Evolutionary conservation across 768 basidiomycete species (phyloP), one percentile per base, ranked within the genome.

Genomic region (Gautieria morchelliformis): DNA sequence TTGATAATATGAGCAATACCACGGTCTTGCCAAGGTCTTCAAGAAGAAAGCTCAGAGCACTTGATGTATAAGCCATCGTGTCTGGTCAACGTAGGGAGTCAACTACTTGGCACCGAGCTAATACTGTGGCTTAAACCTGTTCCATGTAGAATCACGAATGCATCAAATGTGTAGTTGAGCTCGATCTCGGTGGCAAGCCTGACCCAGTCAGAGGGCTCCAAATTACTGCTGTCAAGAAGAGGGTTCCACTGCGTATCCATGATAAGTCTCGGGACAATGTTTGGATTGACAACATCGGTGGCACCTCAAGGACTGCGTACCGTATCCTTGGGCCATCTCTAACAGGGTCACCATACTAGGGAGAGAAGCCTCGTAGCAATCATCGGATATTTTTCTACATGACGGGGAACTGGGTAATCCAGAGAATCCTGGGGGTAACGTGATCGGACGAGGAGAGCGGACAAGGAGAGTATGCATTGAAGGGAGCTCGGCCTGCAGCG

Each of bases 21-120:
- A 93, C 87, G 1, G 90, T 93, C 72, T 92, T 93, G 49, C 92
- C 91, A 3, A 97, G 78, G 62, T 96, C 92, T 71, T 96, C 93
- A 7, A 97, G 77, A 55, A 97, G 71, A 68, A 96, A 97, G 66
- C 87, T 89, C 39, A 95, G 76, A 3, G 93, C 91, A 50, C 90
- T 92, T 8, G 92, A 82, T 8, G 87, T 86, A 69, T 92, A 94
- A 17, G 84, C 82, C 89, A 93, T 93, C 1, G 89, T 93, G 65
- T 95, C 93, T 10, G 32, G 15, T 39, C 17, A 19, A 33, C 35
- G 22, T 17, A 10, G 27, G n/a, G 27, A 69, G 35, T 17, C 37
- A 19, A 39, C 19, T 17, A 12, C 52, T 40, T 40, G 20, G 19
- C 45, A 46, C 10, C 19, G 14, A 37, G 9, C 9, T 37, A 37